A percentile compares a stretch with the other conserved stretches of the same genome.
Evolutionary conservation across 2,329 filamentous ascomycete species (phyloP).

Genomic region (Pestalotiopsis fici): DNA sequence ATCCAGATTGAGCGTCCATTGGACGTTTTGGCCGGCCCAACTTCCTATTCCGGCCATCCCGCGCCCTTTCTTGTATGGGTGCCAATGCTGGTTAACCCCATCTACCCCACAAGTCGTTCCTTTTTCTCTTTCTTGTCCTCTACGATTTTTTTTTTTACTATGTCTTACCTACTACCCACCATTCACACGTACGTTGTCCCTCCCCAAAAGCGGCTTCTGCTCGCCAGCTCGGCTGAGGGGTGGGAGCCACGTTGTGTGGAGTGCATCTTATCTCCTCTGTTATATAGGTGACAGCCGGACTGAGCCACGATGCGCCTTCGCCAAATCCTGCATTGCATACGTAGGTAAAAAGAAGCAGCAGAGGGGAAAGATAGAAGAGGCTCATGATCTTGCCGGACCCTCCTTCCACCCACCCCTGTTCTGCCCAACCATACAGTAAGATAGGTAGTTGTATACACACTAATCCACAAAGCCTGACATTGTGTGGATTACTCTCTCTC

Average conservation of each 20-base stretch:
- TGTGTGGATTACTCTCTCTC: neutral
- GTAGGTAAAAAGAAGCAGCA: neutral
- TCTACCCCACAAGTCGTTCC: neutral
- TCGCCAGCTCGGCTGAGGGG: neutral
- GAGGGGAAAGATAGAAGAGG: neutral
- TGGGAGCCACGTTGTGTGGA: slow-evolving; percentile 7
- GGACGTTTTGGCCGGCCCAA: neutral
- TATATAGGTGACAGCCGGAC: slow-evolving; percentile 7
- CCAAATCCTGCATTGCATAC: slow-evolving; percentile 8
- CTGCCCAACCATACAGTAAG: neutral
- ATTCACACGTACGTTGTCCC: neutral
- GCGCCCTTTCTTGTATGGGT: neutral
- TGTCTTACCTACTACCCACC: neutral
- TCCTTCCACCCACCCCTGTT: neutral
- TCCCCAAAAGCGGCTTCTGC: neutral
- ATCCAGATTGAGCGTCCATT: slow-evolving; percentile 3
- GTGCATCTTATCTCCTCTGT: slow-evolving; percentile 5
- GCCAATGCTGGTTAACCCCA: neutral
- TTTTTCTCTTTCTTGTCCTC: neutral
- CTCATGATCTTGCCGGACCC: slow-evolving; percentile 6
- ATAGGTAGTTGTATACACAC: too few relatives aligned
- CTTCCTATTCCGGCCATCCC: slow-evolving; percentile 3
- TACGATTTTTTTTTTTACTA: neutral
- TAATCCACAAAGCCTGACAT: neutral
- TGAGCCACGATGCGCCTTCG: slow-evolving; percentile 7